Evolutionary conservation across 768 basidiomycete species (phyloP).

Genomic region (Rhizopogon sp.): DNA sequence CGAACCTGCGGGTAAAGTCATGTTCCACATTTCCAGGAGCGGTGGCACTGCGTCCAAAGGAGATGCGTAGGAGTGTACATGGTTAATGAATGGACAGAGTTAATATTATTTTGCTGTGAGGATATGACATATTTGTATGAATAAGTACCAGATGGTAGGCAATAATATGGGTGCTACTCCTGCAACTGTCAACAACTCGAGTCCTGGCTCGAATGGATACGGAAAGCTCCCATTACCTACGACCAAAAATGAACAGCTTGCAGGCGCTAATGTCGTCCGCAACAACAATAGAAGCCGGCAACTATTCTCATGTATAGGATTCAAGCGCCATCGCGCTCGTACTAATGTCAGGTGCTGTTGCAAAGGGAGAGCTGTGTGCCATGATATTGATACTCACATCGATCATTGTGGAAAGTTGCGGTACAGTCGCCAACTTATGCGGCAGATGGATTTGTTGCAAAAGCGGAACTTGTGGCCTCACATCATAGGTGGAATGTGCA

Average conservation of each 20-base stretch:
- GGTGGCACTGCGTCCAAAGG: constrained; percentile 1
- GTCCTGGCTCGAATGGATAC: neutral
- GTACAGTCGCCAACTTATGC: no score
- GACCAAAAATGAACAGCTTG: neutral
- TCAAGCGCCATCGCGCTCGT: no score
- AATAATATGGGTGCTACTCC: neutral
- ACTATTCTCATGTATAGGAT: no score
- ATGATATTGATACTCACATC: no score
- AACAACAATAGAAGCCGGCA: no score
- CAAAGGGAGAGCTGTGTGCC: no score
- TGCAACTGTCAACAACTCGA: neutral
- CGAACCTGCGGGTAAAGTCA: constrained; percentile 22
- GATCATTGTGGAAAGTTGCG: no score
- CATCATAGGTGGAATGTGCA: no score
- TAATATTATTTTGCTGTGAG: neutral
- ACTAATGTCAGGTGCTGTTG: no score
- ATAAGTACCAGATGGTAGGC: neutral
- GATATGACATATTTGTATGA: neutral
- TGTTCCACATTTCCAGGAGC: constrained; percentile 22
- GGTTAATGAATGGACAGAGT: neutral
- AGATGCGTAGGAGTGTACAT: neutral
- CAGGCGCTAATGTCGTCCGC: neutral
- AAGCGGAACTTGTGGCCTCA: no score
- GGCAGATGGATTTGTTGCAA: no score
- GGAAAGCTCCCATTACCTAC: neutral